phyloP scores from a whole-genome alignment of 139 green algal species.

The Marvania coccoides region DNA sequence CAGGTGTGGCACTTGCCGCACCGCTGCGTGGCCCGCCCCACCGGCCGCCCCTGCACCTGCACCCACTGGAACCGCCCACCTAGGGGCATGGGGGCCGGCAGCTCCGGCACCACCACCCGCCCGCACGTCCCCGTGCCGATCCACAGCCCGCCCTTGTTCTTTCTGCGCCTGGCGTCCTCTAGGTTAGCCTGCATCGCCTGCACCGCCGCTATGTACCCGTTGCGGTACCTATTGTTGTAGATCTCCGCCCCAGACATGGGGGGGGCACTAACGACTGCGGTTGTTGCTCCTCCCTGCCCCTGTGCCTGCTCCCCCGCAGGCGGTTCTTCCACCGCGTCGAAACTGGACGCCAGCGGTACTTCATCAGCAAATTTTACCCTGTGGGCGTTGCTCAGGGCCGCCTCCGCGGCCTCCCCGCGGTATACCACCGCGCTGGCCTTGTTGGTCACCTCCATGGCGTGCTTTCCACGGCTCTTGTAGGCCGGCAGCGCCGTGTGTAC shows the following conservation, averaged over 20 bases:
- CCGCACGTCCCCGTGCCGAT: conserved; percentile 18
- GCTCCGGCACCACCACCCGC: conserved; percentile 17
- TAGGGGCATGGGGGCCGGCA: conserved; percentile 32
- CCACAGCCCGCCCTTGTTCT: conserved; percentile 1
- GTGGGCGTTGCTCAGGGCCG: conserved; percentile 1
- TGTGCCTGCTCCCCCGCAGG: neutral
- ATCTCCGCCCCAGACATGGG: conserved; percentile 11
- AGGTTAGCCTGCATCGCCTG: conserved; percentile 8
- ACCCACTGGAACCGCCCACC: conserved; percentile 34
- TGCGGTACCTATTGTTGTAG: conserved; percentile 49
- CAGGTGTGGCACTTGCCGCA: conserved; percentile 44
- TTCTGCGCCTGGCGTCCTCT: conserved; percentile 28
- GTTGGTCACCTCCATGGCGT: conserved; percentile 19
- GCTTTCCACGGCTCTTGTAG: conserved; percentile 7
- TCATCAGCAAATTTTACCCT: conserved; percentile 14
- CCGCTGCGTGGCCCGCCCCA: neutral
- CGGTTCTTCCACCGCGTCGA: conserved; percentile 18
- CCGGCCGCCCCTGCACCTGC: conserved; percentile 19
- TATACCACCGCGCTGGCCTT: conserved; percentile 2
- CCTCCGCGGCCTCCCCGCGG: conserved; percentile 3
- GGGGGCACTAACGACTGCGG: neutral
- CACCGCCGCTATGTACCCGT: conserved; percentile 30
- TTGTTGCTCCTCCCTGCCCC: neutral
- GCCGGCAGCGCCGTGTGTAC: conserved; percentile 4
- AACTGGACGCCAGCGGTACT: conserved; percentile 1